These are phyloP conservation scores for Linderniella brevidens DNA, from an alignment of 257 asterid species.

Conservation along the genomic window DNA sequence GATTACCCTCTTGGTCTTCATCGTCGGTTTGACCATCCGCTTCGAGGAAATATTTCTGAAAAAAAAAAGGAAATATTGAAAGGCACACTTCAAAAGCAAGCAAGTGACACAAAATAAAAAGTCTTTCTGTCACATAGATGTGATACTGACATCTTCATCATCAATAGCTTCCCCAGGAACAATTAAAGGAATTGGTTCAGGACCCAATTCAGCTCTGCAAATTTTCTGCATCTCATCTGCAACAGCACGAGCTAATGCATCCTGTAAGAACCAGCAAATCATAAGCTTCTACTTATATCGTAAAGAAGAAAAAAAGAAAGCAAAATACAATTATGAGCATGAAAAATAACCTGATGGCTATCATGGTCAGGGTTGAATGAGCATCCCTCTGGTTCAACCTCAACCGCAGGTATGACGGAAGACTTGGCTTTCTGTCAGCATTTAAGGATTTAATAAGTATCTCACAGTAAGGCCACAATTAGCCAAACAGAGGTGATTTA, in stretches of 20 bases:
- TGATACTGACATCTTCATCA: conserved; percentile 56
- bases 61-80: not conserved
- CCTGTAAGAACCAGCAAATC: conserved; percentile 27
- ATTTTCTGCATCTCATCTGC: conserved; percentile 95
- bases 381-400: conserved; percentile 86
- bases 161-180: conserved; percentile 60
- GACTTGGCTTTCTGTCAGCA: conserved; percentile 45
- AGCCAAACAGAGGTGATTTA: no score
- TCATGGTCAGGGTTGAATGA: conserved; percentile 82
- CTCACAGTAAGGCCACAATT: no score
- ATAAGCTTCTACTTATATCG: conserved; percentile 6
- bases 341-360: conserved; percentile 61
- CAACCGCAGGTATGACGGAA: conserved; percentile 78
- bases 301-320: conserved; percentile 4
- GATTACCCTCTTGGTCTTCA: conserved; percentile 30
- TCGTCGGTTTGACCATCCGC: conserved; percentile 53
- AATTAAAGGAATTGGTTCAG: conserved; percentile 64
- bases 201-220: conserved; percentile 62
- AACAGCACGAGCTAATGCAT: conserved; percentile 85
- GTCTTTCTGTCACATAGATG: conserved; percentile 2
- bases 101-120: conserved; percentile 2
- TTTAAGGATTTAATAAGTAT: conserved; percentile 3
- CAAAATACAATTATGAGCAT: not conserved
- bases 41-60: conserved; percentile 74
- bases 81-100: not conserved